Percentiles rank a stretch among this genome's conserved stretches.
phyloP scores from a whole-genome alignment of 1,139 yeast genomes.

The Yamadazyma jaroonii region DNA sequence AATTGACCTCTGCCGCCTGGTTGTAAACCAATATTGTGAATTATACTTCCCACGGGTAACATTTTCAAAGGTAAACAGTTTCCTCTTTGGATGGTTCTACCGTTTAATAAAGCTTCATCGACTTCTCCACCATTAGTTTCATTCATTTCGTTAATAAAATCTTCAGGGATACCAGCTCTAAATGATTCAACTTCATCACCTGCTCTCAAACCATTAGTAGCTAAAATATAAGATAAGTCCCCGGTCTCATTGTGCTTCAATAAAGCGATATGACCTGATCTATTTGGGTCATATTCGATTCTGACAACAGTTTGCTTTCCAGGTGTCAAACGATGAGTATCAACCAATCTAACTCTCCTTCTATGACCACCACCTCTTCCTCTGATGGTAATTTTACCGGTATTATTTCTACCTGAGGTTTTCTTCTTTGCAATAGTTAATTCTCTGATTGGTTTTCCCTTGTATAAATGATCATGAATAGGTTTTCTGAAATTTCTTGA shows the following conservation, averaged over 20 bases:
- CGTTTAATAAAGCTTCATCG: conserved; percentile 88
- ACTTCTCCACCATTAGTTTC: conserved; percentile 65
- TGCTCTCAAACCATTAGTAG: conserved; percentile 88
- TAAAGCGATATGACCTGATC: conserved; percentile 92
- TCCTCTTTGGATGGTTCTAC: conserved; percentile 88
- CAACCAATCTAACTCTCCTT: conserved; percentile 80
- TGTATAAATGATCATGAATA: conserved; percentile 80
- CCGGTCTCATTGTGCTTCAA: conserved; percentile 63
- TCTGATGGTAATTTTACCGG: conserved; percentile 86
- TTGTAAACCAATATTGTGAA: conserved; percentile 80
- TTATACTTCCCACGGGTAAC: conserved; percentile 91
- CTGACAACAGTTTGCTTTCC: conserved; percentile 83
- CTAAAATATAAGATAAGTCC: conserved; percentile 73
- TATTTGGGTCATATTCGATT: conserved; percentile 94
- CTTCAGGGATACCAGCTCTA: conserved; percentile 82
- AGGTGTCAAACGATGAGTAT: conserved; percentile 60
- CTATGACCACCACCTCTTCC: conserved; percentile 98
- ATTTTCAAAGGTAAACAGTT: conserved; percentile 88
- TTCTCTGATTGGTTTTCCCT: conserved; percentile 76
- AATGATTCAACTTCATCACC: conserved; percentile 91
- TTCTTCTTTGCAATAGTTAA: conserved; percentile 73
- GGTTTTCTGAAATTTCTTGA: conserved; percentile 89
- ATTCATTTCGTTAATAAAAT: conserved; percentile 68
- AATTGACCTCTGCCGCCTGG: conserved; percentile 85
- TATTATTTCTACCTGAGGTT: conserved; percentile 85